A percentile compares a stretch with the other conserved stretches of the same genome.
These are phyloP conservation scores for Pecoramyces ruminantium DNA, from an alignment of 192 early-diverging fungal genomes.

Conservation along the genomic window DNA sequence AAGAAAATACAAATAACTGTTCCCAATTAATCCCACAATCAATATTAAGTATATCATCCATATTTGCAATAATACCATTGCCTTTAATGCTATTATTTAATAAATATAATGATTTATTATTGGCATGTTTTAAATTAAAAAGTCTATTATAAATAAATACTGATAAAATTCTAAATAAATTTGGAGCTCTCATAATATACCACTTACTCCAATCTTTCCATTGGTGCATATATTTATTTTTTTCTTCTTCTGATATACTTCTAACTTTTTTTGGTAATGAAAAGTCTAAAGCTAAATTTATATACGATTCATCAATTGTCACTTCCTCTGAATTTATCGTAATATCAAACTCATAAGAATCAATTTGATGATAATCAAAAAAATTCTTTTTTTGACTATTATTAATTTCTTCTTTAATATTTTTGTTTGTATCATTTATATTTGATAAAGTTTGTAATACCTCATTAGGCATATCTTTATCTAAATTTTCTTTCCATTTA, in stretches of 20 bases:
- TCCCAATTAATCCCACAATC: not conserved
- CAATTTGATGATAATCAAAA: not conserved
- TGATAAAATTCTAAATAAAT: not conserved
- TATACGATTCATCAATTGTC: not conserved
- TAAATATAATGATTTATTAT: not conserved
- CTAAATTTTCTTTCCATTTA: not conserved
- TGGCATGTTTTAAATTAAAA: not conserved
- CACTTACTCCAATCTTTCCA: not conserved
- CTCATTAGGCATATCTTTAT: not conserved
- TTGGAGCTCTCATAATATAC: not conserved
- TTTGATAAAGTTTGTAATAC: not conserved
- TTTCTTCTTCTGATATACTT: not conserved
- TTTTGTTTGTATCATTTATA: not conserved
- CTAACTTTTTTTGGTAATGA: not conserved
- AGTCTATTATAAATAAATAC: not conserved
- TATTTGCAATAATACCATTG: not conserved
- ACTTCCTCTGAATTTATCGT: not conserved
- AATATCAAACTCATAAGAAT: not conserved
- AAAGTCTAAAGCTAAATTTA: not conserved
- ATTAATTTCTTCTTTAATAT: not conserved
- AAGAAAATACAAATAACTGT: not conserved
- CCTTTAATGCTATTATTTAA: not conserved
- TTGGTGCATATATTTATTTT: not conserved
- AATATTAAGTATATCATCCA: not conserved
- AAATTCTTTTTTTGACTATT: not conserved